Evolutionary conservation across 2,329 filamentous ascomycete species (phyloP).

Genomic region (Tolypocladium guangdongense): DNA sequence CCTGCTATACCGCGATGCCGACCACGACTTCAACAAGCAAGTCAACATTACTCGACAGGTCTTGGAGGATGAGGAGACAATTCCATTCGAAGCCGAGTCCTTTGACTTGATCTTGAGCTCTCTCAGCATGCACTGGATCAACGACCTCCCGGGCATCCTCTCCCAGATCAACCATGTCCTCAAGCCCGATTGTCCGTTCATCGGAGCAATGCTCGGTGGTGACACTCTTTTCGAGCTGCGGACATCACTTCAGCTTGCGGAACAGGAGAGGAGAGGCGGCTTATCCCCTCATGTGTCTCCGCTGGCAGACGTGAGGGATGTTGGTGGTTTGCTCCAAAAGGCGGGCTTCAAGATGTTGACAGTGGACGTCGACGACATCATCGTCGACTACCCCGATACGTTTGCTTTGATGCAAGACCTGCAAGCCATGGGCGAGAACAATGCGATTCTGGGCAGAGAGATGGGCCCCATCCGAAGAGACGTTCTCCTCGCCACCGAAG

Average conservation of each 20-base stretch:
- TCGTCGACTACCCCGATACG: slow-evolving; percentile 84
- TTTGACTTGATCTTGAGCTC: slow-evolving; percentile 90
- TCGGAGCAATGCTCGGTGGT: slow-evolving; percentile 93
- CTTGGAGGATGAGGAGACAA: slow-evolving; percentile 59
- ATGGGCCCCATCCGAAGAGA: slow-evolving; percentile 69
- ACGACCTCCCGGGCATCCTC: slow-evolving; percentile 80
- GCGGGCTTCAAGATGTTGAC: slow-evolving; percentile 94
- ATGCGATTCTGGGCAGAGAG: slow-evolving; percentile 78
- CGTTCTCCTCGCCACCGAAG: slow-evolving; percentile 76
- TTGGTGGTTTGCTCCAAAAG: slow-evolving; percentile 75
- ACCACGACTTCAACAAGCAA: slow-evolving; percentile 61
- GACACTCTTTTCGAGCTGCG: slow-evolving; percentile 90
- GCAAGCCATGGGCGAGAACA: slow-evolving; percentile 92
- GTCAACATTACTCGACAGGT: slow-evolving; percentile 66
- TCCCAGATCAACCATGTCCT: slow-evolving; percentile 76
- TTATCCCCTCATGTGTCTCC: slow-evolving; percentile 86
- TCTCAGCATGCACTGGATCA: slow-evolving; percentile 91
- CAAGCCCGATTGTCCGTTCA: slow-evolving; percentile 83
- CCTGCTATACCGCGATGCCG: slow-evolving; percentile 70
- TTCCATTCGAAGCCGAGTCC: slow-evolving; percentile 64
- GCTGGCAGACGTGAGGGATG: slow-evolving; percentile 80
- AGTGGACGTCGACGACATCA: slow-evolving; percentile 92
- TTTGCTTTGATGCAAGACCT: slow-evolving; percentile 90
- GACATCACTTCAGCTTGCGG: slow-evolving; percentile 84
- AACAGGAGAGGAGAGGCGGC: slow-evolving; percentile 82